Percentiles rank a stretch among this genome's conserved stretches.
Evolutionary conservation across 2,329 filamentous ascomycete genomes (phyloP).

Genomic region (Aspergillus pseudoterreus): DNA sequence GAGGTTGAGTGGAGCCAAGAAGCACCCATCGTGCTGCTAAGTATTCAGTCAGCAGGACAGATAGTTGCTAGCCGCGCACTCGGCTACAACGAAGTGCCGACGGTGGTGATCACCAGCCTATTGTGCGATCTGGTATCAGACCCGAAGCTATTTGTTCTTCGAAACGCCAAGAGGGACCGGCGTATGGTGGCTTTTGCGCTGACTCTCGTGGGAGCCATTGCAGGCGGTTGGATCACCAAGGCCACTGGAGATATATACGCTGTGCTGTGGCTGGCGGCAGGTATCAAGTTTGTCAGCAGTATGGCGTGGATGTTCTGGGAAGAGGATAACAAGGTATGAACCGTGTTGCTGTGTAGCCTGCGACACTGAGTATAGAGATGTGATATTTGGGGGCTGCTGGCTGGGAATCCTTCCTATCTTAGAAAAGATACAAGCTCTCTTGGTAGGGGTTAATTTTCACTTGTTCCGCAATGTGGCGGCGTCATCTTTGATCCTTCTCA

Average conservation of each 20-base stretch:
- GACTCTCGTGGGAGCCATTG: slow-evolving; percentile 24
- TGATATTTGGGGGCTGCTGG: no score
- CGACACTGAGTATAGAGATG: not conserved
- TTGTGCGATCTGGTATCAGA: slow-evolving; percentile 30
- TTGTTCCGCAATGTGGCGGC: no score
- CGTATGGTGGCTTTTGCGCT: slow-evolving; percentile 24
- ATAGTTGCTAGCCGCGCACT: slow-evolving; percentile 26
- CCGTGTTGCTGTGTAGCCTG: not conserved
- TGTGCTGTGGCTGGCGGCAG: slow-evolving; percentile 22
- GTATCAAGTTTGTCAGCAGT: slow-evolving; percentile 20
- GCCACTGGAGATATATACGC: slow-evolving; percentile 19
- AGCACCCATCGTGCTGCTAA: slow-evolving; percentile 28
- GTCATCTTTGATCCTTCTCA: no score
- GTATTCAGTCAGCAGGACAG: slow-evolving; percentile 30
- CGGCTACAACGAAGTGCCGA: slow-evolving; percentile 29
- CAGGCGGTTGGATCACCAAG: slow-evolving; percentile 28
- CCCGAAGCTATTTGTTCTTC: slow-evolving; percentile 23
- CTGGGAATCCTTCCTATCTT: no score
- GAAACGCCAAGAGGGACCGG: slow-evolving; percentile 26
- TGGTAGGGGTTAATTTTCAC: no score
- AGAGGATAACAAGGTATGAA: not conserved
- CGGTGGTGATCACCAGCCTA: slow-evolving; percentile 31
- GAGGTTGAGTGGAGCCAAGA: slow-evolving; percentile 21
- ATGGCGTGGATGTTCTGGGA: slow-evolving; percentile 20
- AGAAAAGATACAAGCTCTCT: no score